Conservation (phyloP, 2,329 filamentous ascomycete genomes). For the Xylaria sp. region DNA sequence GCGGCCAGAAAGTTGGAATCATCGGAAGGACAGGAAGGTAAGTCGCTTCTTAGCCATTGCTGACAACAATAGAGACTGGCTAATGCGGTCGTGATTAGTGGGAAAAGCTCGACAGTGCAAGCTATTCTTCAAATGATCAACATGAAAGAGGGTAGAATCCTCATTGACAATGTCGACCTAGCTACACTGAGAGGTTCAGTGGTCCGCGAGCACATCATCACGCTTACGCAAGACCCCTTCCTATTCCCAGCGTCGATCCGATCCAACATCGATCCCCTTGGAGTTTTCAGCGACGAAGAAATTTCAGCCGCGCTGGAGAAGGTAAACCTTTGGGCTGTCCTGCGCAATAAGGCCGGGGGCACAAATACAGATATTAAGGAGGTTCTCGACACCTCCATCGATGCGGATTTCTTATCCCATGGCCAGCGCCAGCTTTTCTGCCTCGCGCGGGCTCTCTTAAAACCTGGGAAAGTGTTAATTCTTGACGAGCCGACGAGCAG, state of each 20-base stretch:
- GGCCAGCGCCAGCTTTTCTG: conserved; percentile 33
- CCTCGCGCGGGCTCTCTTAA: conserved; percentile 31
- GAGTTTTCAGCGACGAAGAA: conserved; percentile 43
- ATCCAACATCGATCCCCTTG: conserved; percentile 53
- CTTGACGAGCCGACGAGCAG: conserved; percentile 35
- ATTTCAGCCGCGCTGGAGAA: conserved; percentile 49
- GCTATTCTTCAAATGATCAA: conserved; percentile 57
- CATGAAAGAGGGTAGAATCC: conserved; percentile 49
- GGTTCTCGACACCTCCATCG: conserved; percentile 16
- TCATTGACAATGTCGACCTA: conserved; percentile 55
- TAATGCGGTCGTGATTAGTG: conserved; percentile 29
- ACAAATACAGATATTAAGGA: background rate
- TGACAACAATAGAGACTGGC: background rate
- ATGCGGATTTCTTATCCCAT: conserved; percentile 21
- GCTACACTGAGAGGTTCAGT: conserved; percentile 48
- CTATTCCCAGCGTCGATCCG: conserved; percentile 51
- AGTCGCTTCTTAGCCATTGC: background rate
- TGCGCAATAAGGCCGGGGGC: conserved; percentile 21
- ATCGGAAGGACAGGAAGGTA: conserved; percentile 55
- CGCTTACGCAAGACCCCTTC: conserved; percentile 54
- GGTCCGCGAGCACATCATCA: conserved; percentile 50
- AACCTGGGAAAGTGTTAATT: conserved; percentile 29
- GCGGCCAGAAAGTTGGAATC: conserved; percentile 55
- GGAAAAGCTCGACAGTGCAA: conserved; percentile 51
- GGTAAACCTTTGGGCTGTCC: conserved; percentile 31